These are phyloP conservation scores for Monosporozyma servazzii DNA, from an alignment of 805 yeast species.

Conservation along the genomic window DNA sequence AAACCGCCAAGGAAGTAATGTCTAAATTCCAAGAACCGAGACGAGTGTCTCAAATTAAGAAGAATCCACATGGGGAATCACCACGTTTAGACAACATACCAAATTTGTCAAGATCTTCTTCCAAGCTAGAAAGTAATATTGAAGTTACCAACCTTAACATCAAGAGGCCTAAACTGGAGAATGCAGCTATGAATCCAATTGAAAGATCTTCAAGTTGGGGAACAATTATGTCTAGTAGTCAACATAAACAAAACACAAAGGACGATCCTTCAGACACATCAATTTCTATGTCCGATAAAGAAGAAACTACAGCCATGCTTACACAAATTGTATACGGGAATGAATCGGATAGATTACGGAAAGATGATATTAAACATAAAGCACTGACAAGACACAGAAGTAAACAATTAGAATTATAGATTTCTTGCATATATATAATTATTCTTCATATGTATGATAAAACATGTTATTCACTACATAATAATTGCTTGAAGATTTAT, in stretches of 20 bases:
- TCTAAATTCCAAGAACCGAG: not conserved
- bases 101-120: not conserved
- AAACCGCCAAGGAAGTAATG: conserved; percentile 1
- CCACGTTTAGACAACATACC: not conserved
- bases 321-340: conserved; percentile 27
- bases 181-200: not conserved
- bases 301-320: conserved; percentile 1
- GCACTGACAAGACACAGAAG: conserved; percentile 19
- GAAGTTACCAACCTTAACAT: not conserved
- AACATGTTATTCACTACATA: not conserved
- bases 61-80: not conserved
- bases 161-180: not conserved
- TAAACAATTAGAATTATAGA: conserved; percentile 11
- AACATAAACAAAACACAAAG: conserved; percentile 3
- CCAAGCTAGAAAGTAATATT: not conserved
- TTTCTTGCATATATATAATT: not conserved
- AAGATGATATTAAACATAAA: not conserved
- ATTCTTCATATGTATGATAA: not conserved
- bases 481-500: not conserved
- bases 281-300: not conserved
- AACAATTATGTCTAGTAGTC: conserved; percentile 15
- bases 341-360: not conserved
- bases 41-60: not conserved
- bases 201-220: conserved; percentile 26
- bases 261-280: not conserved